Conservation (phyloP, 2,329 filamentous ascomycete species). For the Colletotrichum simmondsii region DNA sequence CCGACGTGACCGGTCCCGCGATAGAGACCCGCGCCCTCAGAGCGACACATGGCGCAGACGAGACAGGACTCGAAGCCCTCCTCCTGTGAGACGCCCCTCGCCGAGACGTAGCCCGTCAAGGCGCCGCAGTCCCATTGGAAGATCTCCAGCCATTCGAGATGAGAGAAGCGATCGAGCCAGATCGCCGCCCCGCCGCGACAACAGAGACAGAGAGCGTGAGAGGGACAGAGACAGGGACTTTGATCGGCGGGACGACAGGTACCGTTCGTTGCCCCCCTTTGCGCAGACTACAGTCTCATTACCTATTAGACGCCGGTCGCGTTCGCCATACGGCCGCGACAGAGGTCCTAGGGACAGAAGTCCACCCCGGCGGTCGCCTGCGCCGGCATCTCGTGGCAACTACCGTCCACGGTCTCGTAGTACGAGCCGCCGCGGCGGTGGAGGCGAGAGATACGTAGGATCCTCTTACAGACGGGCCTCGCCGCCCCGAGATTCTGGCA, state of each 20-base stretch:
- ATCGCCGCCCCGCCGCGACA: slow-evolving; percentile 36
- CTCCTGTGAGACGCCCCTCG: slow-evolving; percentile 43
- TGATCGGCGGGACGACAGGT: slow-evolving; percentile 56
- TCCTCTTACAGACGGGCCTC: slow-evolving; percentile 58
- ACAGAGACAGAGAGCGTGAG: slow-evolving; percentile 34
- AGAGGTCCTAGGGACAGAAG: slow-evolving; percentile 51
- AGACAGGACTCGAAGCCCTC: slow-evolving; percentile 44
- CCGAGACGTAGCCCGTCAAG: slow-evolving; percentile 51
- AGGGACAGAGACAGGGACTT: slow-evolving; percentile 42
- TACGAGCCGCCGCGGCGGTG: slow-evolving; percentile 56
- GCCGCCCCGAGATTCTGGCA: slow-evolving; percentile 59
- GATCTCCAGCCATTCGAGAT: slow-evolving; percentile 46
- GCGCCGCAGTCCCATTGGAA: slow-evolving; percentile 38
- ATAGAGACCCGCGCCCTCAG: slow-evolving; percentile 31
- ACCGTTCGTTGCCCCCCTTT: slow-evolving; percentile 37
- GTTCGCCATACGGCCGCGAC: slow-evolving; percentile 64
- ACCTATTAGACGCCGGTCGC: slow-evolving; percentile 59
- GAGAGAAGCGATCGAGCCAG: slow-evolving; percentile 50
- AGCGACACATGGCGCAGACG: slow-evolving; percentile 35
- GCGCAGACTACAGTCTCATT: slow-evolving; percentile 17
- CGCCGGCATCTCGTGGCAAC: slow-evolving; percentile 51
- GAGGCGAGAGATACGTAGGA: slow-evolving; percentile 46
- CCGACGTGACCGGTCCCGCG: slow-evolving; percentile 53
- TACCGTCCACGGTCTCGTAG: slow-evolving; percentile 66
- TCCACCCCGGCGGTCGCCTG: slow-evolving; percentile 50